A percentile compares a stretch with the other conserved stretches of the same genome.
Evolutionary conservation across 495 filamentous ascomycete species (phyloP).

Genomic region (Penicillium psychrofluorescens): DNA sequence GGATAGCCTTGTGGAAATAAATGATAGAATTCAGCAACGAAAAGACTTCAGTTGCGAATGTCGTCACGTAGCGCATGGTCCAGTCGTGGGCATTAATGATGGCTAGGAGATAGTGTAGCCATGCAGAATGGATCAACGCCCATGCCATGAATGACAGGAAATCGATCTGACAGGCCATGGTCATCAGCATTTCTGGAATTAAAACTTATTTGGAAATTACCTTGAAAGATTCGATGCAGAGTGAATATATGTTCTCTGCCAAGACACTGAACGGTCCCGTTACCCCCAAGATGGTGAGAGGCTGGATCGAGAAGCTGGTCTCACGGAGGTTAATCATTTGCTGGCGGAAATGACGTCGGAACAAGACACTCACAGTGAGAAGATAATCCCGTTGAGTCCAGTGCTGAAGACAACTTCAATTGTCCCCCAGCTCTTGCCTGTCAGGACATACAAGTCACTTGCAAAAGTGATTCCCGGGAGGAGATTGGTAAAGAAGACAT

Average conservation of each 20-base stretch:
- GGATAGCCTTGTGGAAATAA: slow-evolving; percentile 68
- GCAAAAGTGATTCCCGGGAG: slow-evolving; percentile 69
- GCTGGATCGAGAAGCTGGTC: slow-evolving; percentile 56
- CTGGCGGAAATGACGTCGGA: background rate
- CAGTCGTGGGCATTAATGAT: slow-evolving; percentile 70
- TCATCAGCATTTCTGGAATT: background rate
- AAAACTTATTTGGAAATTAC: slow-evolving; percentile 20
- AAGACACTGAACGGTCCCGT: slow-evolving; percentile 70
- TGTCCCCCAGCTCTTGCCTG: slow-evolving; percentile 60
- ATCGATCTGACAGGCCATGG: slow-evolving; percentile 37
- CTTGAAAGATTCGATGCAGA: slow-evolving; percentile 51
- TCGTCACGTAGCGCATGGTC: slow-evolving; percentile 73
- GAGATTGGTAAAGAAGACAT: slow-evolving; percentile 71
- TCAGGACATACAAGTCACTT: slow-evolving; percentile 60
- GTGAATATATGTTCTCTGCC: slow-evolving; percentile 59
- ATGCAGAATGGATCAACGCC: slow-evolving; percentile 62
- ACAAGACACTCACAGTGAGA: slow-evolving; percentile 46
- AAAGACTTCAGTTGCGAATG: slow-evolving; percentile 65
- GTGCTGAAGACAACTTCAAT: slow-evolving; percentile 70
- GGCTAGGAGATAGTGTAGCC: slow-evolving; percentile 64
- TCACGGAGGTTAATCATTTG: background rate
- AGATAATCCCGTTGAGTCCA: slow-evolving; percentile 59
- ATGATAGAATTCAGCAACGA: slow-evolving; percentile 66
- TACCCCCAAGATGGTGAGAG: slow-evolving; percentile 65
- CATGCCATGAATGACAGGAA: slow-evolving; percentile 71